phyloP scores from a whole-genome alignment of 768 basidiomycete genomes.

The Termitomyces sp. region DNA sequence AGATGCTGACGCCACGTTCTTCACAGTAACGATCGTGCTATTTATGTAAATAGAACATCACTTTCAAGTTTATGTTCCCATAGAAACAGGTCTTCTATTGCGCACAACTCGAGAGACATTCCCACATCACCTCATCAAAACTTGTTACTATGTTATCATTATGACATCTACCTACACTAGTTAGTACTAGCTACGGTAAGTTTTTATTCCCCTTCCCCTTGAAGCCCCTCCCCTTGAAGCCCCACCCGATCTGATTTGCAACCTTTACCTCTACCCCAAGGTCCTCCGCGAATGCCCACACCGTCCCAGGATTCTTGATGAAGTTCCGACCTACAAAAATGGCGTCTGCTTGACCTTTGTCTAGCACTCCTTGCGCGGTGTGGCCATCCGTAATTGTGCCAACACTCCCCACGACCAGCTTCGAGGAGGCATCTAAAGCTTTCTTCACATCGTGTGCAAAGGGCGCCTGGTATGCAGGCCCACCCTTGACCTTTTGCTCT shows the following conservation, averaged over 20 bases:
- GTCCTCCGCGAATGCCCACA: constrained; percentile 56
- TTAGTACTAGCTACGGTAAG: too few species aligned
- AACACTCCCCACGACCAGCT: constrained; percentile 43
- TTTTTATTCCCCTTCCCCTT: constrained; percentile 29
- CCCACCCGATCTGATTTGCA: constrained; percentile 59
- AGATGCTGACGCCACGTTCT: too few species aligned
- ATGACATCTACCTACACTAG: too few species aligned
- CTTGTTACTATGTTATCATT: neutral
- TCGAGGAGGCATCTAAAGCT: constrained; percentile 36
- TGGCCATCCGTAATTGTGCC: constrained; percentile 56
- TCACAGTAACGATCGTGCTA: too few species aligned
- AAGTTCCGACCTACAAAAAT: constrained; percentile 54
- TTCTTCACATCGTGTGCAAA: constrained; percentile 52
- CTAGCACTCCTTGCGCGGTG: constrained; percentile 58
- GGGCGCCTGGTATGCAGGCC: constrained; percentile 52
- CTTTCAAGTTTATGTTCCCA: too few species aligned
- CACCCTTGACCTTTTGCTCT: constrained; percentile 34
- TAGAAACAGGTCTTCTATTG: too few species aligned
- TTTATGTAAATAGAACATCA: too few species aligned
- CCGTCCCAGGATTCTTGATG: constrained; percentile 56
- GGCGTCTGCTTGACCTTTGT: constrained; percentile 59
- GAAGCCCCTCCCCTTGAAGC: constrained; percentile 45
- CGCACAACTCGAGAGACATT: too few species aligned
- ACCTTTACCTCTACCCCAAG: constrained; percentile 45
- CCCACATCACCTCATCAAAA: neutral